These are phyloP conservation scores for Ballota nigra DNA, from an alignment of 257 asterid genomes.

Conservation along the genomic window DNA sequence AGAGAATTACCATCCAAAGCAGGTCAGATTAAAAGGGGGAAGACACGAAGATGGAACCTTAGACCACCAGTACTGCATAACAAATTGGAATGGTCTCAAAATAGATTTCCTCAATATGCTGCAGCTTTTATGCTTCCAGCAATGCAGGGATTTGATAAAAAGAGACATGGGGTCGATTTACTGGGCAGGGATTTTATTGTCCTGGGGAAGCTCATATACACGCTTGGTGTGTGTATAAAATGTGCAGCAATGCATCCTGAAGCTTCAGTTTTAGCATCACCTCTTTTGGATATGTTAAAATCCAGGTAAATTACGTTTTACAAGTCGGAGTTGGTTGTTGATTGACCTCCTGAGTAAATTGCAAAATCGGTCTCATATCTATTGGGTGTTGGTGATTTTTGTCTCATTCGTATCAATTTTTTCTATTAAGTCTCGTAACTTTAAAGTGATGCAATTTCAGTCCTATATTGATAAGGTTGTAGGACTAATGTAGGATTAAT, in stretches of 20 bases:
- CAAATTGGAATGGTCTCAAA: slow-evolving; percentile 53
- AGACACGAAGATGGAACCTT: slow-evolving; percentile 76
- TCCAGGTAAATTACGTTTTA: slow-evolving; percentile 50
- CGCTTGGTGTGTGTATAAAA: slow-evolving; percentile 90
- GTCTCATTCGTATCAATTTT: no score
- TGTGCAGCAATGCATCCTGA: slow-evolving; percentile 98
- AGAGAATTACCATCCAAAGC: slow-evolving; percentile 77
- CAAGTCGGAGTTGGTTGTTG: no score
- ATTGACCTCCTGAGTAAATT: no score
- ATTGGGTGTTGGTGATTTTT: no score
- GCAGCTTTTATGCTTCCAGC: slow-evolving; percentile 96
- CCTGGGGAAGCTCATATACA: slow-evolving; percentile 79
- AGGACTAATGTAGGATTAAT: no score
- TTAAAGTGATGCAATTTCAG: no score
- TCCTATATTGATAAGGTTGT: no score
- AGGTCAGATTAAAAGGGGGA: slow-evolving; percentile 55
- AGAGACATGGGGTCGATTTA: slow-evolving; percentile 90
- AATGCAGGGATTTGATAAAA: slow-evolving; percentile 85
- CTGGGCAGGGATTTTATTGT: slow-evolving; percentile 84
- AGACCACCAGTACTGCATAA: slow-evolving; percentile 37
- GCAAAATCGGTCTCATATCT: no score
- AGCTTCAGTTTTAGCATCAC: slow-evolving; percentile 83
- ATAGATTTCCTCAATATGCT: slow-evolving; percentile 81
- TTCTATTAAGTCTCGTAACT: no score
- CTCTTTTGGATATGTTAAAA: slow-evolving; percentile 83